phyloP scores from a whole-genome alignment of 345 rosid genomes.

The Gossypium turneri region DNA sequence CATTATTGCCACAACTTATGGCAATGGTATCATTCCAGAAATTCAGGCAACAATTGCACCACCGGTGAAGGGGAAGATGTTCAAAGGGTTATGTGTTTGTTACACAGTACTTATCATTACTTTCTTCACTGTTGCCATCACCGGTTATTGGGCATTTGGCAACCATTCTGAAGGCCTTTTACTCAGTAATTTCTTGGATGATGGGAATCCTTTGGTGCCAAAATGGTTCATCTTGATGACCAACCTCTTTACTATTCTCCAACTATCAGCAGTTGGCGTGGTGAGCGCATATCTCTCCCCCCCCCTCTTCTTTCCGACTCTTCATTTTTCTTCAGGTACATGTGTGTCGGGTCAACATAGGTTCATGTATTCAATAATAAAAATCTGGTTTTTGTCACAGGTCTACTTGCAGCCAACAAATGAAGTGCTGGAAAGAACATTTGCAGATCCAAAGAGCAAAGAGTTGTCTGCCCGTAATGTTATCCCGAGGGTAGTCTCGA shows the following conservation, averaged over 20 bases:
- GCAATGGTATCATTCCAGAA: constrained; percentile 88
- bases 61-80: constrained; percentile 87
- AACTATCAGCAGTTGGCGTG: constrained; percentile 72
- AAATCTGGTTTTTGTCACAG: constrained; percentile 28
- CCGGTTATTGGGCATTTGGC: constrained; percentile 95
- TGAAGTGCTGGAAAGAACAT: constrained; percentile 51
- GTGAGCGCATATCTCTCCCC: constrained; percentile 29
- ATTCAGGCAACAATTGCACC: constrained; percentile 92
- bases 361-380: background rate
- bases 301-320: background rate
- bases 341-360: background rate
- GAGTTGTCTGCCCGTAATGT: constrained; percentile 64
- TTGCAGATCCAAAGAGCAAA: constrained; percentile 46
- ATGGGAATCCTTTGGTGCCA: constrained; percentile 49
- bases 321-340: too few relatives aligned
- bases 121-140: constrained; percentile 68
- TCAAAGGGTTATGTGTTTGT: constrained; percentile 73
- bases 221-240: constrained; percentile 64
- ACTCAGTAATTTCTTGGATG: constrained; percentile 50
- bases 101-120: constrained; percentile 43
- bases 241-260: constrained; percentile 64
- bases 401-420: constrained; percentile 89
- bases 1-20: constrained; percentile 74
- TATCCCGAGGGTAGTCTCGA: constrained; percentile 46
- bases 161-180: constrained; percentile 53